Evolutionary conservation across 805 yeast genomes (phyloP), one percentile per base, ranked within the genome.

Genomic region (Wickerhamomyces chambardii): DNA sequence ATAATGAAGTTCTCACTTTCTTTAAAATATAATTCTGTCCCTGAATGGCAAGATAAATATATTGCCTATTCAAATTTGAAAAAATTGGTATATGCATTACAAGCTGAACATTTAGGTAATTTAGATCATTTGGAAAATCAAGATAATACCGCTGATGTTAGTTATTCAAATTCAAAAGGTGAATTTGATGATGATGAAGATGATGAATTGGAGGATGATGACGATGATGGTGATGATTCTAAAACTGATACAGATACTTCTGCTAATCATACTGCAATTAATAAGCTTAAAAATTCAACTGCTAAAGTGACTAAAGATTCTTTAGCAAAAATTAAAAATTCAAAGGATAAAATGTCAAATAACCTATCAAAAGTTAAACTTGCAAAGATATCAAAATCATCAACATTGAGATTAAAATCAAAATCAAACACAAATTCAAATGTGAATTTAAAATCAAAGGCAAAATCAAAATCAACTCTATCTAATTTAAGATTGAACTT

Each of bases 31-130:
- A 79, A 79, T 37, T 66, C 76, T 27, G 84, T 83, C 36, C 95
- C 96, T 3, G 94, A 82, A 48, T 87, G 97, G 97, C 83, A 80
- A 52, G 77, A 73, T 35, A 76, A 78, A 47, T 87, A 87, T 52
- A 65, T 89, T 39, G 80, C 84, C 50, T 80, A 80, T 50, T 70
- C 73, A 7, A 64, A 66, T 10, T 55, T 78, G 43, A 78, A 78
- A 48, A 74, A 75, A 46, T 48, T 64, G 22, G 69, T 77, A 26
- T 78, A 78, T 48, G 58, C 64, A 41, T 60, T 78, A 27, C 81
- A 75, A 42, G 63, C 66, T 16, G 56, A 58, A 34, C 53, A 53
- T 27, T 32, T 57, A 29, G 48, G 32, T 16, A 27, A 34, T 7
- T 29, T 33, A 21, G 15, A 38, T 11, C 9, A 14, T 12, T 30